phyloP scores from a whole-genome alignment of 305 asterid species.

The Fraxinus baroniana region DNA sequence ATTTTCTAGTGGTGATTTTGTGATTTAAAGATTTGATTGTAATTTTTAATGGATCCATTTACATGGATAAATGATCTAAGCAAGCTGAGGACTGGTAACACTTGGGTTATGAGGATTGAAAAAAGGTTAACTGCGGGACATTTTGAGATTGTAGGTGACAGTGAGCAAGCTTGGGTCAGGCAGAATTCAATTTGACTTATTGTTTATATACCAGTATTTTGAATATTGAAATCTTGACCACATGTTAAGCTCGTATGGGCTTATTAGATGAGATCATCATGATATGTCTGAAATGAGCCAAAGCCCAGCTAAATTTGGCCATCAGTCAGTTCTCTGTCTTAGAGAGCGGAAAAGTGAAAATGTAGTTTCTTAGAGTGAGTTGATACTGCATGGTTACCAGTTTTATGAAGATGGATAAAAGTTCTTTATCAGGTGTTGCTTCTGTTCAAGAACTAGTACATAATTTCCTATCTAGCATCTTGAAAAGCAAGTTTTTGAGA shows the following conservation, averaged over 20 bases:
- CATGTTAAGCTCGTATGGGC: neutral
- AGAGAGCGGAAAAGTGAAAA: neutral
- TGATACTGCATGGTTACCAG: neutral
- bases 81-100: neutral
- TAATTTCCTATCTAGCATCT: neutral
- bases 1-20: neutral
- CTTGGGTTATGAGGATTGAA: neutral
- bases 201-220: neutral
- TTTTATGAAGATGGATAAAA: neutral
- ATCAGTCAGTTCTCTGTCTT: neutral
- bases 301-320: neutral
- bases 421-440: neutral
- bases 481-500: neutral
- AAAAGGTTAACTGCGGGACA: neutral
- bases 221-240: neutral
- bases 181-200: neutral
- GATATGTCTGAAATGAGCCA: neutral
- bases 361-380: neutral
- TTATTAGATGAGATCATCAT: neutral
- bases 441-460: neutral
- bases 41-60: neutral
- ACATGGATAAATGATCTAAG: neutral
- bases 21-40: neutral
- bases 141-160: neutral
- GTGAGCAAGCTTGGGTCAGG: neutral